Base-by-base conservation (phyloP, 2,329 filamentous ascomycete genomes). In the Epicoccum nigrum region DNA sequence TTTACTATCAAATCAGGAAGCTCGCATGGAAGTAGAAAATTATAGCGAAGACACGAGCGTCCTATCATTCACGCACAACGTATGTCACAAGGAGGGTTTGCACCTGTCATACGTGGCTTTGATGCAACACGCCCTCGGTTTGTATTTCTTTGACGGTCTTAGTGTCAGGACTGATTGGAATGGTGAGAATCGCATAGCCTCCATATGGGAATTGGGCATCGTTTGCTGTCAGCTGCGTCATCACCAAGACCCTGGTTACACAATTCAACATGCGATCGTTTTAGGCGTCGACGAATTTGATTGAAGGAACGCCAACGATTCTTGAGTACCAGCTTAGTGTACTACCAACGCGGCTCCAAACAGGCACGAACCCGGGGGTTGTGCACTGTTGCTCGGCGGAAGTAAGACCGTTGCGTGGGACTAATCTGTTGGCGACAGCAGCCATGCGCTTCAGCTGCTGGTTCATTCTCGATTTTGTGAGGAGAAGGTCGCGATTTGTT, bases 201-300 rank as follows among this genome's bases (percentile, higher is more conserved):
- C 34, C n/a, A 27, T 30, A 43, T 43, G 27, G 38, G 49, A 47
- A 33, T 33, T n/a, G n/a, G 39, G 25, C 38, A 27, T 16, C 15
- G 28, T 40, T 23, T 31, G 12, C 34, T 39, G 38, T 43, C 38
- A 52, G 43, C 49, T 52, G 44, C 49, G 43, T 52, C 49, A 52
- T 34, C 9, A 27, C 34, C 16, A 23, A 34, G 27, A 32, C 20
- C 39, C 16, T 32, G 38, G 49, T 52, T 32, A 38, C 44, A 52
- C 49, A 38, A 44, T 34, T 38, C 33, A 33, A 39, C 49, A 52
- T 52, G 49, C 32, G 49, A 33, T 33, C 43, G 49, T 52, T 52
- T 47, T 25, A 38, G 49, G 49, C 49, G 49, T 46, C 25, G 17
- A 32, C 33, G 13, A n/a, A 15, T 20, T 23, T 28, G 27, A 34